Conservation (phyloP, 768 basidiomycete genomes). For the Lepiota subincarnata region DNA sequence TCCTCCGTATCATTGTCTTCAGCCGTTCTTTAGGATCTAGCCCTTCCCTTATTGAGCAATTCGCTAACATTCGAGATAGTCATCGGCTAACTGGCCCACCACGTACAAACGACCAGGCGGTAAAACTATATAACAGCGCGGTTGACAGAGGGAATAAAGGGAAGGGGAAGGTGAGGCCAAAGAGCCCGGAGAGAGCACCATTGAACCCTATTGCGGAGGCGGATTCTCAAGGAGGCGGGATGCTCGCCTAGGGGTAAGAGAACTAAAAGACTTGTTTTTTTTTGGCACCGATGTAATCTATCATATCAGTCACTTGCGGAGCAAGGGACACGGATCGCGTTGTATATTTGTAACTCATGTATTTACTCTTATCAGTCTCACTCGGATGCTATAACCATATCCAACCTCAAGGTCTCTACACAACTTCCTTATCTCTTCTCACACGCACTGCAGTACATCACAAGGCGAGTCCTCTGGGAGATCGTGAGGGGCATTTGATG, state of each 20-base stretch:
- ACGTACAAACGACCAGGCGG: background rate
- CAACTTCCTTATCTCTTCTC: no score
- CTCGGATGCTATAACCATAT: no score
- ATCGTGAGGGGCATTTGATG: no score
- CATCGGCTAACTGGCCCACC: background rate
- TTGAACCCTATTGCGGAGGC: slow-evolving; percentile 4
- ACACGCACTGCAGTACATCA: no score
- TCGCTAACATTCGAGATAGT: slow-evolving; percentile 4
- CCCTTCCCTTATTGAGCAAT: slow-evolving; percentile 1
- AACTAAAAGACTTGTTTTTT: no score
- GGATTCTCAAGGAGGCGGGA: background rate
- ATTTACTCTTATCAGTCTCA: no score
- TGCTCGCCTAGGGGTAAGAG: background rate
- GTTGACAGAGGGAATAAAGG: background rate
- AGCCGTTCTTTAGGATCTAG: slow-evolving; percentile 4
- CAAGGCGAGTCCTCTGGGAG: no score
- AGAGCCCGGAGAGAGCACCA: background rate
- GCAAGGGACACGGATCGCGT: no score
- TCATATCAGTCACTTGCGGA: no score
- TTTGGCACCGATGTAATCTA: no score
- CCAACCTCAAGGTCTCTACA: no score
- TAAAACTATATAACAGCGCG: background rate
- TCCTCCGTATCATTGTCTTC: slow-evolving; percentile 7
- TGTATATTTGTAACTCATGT: no score
- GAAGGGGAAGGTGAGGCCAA: background rate